Evolutionary conservation across 2,329 filamentous ascomycete species (phyloP).

Genomic region (Aspergillus sp.): DNA sequence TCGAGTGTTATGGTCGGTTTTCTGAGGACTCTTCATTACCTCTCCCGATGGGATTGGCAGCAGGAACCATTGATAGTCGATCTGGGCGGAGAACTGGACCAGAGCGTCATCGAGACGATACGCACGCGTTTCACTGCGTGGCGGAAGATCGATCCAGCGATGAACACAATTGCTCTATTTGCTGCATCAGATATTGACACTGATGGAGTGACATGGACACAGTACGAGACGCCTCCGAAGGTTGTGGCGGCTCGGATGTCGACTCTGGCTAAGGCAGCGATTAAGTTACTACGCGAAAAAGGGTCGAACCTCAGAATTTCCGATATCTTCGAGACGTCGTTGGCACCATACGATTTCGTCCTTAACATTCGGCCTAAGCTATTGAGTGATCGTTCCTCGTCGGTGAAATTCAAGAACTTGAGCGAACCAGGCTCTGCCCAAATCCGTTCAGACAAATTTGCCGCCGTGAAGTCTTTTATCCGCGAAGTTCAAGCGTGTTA

Average conservation of each 20-base stretch:
- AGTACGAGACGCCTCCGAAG: constrained; percentile 60
- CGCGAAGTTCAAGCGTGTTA: constrained; percentile 61
- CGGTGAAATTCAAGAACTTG: constrained; percentile 67
- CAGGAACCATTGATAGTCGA: constrained; percentile 74
- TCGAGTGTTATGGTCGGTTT: constrained; percentile 73
- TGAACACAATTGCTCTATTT: constrained; percentile 77
- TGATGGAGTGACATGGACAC: constrained; percentile 73
- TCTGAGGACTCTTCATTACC: constrained; percentile 66
- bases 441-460: constrained; percentile 44
- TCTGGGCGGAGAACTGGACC: constrained; percentile 54
- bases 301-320: constrained; percentile 48
- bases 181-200: constrained; percentile 70
- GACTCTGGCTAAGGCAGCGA: constrained; percentile 67
- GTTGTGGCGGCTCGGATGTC: constrained; percentile 80
- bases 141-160: constrained; percentile 77
- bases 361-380: constrained; percentile 58
- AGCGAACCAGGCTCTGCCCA: constrained; percentile 39
- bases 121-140: constrained; percentile 69
- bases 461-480: constrained; percentile 57
- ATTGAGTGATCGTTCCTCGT: constrained; percentile 30
- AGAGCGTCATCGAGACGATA: constrained; percentile 54
- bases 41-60: constrained; percentile 89
- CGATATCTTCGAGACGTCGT: constrained; percentile 62
- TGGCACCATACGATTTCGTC: constrained; percentile 78
- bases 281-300: constrained; percentile 50